These are phyloP conservation scores for Solanum tarijense DNA, from an alignment of 257 asterid genomes.

Conservation along the genomic window DNA sequence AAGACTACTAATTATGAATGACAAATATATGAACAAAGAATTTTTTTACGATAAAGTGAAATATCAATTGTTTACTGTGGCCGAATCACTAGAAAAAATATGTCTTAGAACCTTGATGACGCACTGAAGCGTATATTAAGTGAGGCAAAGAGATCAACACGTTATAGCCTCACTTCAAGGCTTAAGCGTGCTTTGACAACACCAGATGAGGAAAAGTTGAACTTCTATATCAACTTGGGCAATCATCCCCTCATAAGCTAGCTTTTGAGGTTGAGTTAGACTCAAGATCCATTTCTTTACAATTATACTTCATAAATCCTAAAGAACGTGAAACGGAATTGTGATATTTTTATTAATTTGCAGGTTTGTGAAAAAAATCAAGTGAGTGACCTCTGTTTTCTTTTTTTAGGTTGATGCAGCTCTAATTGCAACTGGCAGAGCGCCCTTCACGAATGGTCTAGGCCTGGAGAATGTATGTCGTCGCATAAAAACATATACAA, in stretches of 20 bases:
- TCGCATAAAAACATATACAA: background rate
- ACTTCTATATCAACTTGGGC: background rate
- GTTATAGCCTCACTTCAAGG: background rate
- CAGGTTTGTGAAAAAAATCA: background rate
- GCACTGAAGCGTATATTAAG: background rate
- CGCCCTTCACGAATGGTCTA: conserved; percentile 89
- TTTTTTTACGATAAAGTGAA: background rate
- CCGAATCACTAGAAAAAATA: too few relatives aligned
- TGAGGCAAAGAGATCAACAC: background rate
- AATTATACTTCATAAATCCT: background rate
- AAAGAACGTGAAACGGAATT: background rate
- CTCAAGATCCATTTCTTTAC: background rate
- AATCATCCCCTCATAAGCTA: background rate
- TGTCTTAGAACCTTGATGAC: background rate
- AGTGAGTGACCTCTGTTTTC: background rate
- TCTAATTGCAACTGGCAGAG: conserved; percentile 95
- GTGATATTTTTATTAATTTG: background rate
- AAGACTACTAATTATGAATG: background rate
- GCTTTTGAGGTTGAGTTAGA: background rate
- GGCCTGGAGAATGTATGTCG: conserved; percentile 78
- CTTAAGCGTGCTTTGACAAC: background rate
- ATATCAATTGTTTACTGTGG: background rate
- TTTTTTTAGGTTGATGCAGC: conserved; percentile 88
- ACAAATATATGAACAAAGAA: background rate
- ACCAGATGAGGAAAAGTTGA: background rate